Percentiles rank a stretch among this genome's conserved stretches.
These are phyloP conservation scores for Endocarpon pusillum DNA, from an alignment of 495 filamentous ascomycete genomes.

Conservation along the genomic window DNA sequence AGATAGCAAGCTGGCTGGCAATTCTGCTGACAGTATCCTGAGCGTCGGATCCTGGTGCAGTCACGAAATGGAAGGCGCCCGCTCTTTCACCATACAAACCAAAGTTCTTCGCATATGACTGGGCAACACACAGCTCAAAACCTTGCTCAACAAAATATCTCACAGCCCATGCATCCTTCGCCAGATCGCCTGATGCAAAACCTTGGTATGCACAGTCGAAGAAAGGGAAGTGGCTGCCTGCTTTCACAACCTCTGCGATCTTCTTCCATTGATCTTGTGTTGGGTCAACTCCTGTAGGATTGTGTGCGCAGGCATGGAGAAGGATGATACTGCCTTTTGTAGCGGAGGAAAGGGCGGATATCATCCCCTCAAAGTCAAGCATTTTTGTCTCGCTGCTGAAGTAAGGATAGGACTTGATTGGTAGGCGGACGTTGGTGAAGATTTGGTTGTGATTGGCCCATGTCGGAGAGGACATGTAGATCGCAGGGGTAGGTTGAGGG, in stretches of 20 bases:
- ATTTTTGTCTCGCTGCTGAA: constrained; percentile 73
- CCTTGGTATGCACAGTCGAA: constrained; percentile 98
- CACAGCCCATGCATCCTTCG: constrained; percentile 73
- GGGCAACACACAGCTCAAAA: constrained; percentile 88
- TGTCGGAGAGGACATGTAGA: constrained; percentile 86
- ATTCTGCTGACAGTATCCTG: constrained; percentile 44
- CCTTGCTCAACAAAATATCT: constrained; percentile 86
- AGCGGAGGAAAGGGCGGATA: constrained; percentile 44
- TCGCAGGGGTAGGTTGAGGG: constrained; percentile 25
- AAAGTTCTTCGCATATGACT: constrained; percentile 98
- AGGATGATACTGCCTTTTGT: constrained; percentile 70
- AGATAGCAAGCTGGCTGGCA: constrained; percentile 75
- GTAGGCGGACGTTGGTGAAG: constrained; percentile 76
- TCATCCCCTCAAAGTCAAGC: constrained; percentile 83
- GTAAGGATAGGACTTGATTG: constrained; percentile 77
- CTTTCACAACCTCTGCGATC: constrained; percentile 56
- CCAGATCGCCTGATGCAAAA: constrained; percentile 84
- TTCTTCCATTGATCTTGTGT: constrained; percentile 88
- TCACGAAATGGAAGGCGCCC: constrained; percentile 91
- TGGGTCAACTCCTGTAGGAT: constrained; percentile 94
- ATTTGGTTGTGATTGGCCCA: constrained; percentile 99
- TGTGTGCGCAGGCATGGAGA: constrained; percentile 93
- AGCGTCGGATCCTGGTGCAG: constrained; percentile 50
- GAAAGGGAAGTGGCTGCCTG: constrained; percentile 84
- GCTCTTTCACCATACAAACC: constrained; percentile 93